A percentile compares a stretch with the other conserved stretches of the same genome.
Evolutionary conservation across 2,329 filamentous ascomycete genomes (phyloP).

Genomic region (Diaporthe vaccinii): DNA sequence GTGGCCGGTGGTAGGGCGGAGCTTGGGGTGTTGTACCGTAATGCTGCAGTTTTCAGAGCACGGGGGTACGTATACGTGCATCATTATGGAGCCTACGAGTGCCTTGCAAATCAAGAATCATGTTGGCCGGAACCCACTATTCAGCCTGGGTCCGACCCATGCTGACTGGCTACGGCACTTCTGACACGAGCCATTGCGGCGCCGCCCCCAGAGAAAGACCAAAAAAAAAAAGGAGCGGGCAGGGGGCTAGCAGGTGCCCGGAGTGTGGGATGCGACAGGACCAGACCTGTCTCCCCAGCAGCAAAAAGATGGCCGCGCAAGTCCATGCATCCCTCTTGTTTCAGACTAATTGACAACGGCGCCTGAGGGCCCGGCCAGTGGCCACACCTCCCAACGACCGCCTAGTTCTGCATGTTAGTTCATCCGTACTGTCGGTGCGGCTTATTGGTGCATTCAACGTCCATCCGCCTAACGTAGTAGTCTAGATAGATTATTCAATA

Average conservation of each 20-base stretch:
- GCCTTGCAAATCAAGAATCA: slow-evolving; percentile 4
- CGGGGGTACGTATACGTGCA: slow-evolving; percentile 18
- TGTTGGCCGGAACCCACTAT: slow-evolving; percentile 17
- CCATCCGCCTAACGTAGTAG: not conserved
- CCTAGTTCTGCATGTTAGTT: not conserved
- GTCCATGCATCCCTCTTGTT: slow-evolving; percentile 3
- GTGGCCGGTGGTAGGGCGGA: not conserved
- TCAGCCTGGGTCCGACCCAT: slow-evolving; percentile 9
- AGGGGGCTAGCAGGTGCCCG: not conserved
- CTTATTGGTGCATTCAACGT: not conserved
- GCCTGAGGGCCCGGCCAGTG: not conserved
- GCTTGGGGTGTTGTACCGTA: not conserved
- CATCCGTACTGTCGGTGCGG: not conserved
- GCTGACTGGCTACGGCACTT: not conserved
- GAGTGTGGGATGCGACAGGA: not conserved
- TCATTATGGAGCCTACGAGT: slow-evolving; percentile 25
- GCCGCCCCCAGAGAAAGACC: not conserved
- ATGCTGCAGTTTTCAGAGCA: not conserved
- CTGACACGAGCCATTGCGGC: slow-evolving; percentile 6
- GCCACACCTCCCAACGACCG: not conserved
- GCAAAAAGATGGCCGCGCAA: not conserved
- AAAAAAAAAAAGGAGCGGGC: not conserved
- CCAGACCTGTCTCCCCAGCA: not conserved
- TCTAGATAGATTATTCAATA: no score
- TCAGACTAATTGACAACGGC: slow-evolving; percentile 18